phyloP scores from a whole-genome alignment of 2,329 filamentous ascomycete genomes.

The Claviceps quebecensis region DNA sequence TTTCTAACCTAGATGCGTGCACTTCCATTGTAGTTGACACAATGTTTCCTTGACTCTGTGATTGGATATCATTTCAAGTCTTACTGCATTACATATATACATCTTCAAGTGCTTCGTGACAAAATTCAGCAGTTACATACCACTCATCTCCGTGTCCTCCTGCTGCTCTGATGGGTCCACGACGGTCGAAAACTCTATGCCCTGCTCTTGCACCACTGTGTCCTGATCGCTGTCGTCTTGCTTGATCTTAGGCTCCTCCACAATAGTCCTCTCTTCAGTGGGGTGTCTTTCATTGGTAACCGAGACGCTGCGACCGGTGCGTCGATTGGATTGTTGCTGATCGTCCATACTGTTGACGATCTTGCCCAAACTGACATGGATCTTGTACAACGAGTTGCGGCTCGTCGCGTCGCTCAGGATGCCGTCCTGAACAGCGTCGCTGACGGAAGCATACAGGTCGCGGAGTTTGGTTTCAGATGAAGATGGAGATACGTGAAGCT shows the following conservation, averaged over 20 bases:
- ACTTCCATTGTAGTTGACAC: too few relatives aligned
- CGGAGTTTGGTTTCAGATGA: constrained; percentile 45
- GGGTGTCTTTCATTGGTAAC: constrained; percentile 17
- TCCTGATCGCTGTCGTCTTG: constrained; percentile 28
- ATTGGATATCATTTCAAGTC: neutral
- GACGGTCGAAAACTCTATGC: constrained; percentile 23
- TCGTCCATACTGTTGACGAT: constrained; percentile 48
- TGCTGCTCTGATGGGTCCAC: constrained; percentile 29
- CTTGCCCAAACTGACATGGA: constrained; percentile 53
- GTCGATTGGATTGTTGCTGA: constrained; percentile 21
- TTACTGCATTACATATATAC: neutral
- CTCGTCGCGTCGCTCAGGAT: constrained; percentile 45
- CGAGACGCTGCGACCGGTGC: constrained; percentile 32
- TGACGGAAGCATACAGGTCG: constrained; percentile 42
- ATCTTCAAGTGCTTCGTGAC: neutral
- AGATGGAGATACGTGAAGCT: constrained; percentile 63
- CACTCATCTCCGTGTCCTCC: constrained; percentile 20
- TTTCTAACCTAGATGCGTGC: neutral
- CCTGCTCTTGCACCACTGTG: constrained; percentile 18
- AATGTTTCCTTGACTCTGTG: neutral
- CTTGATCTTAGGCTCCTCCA: constrained; percentile 31
- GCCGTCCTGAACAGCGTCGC: constrained; percentile 48
- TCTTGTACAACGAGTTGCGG: constrained; percentile 52
- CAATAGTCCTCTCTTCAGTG: constrained; percentile 24
- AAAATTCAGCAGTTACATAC: neutral